Percentiles rank a stretch among this genome's conserved stretches.
These are phyloP conservation scores for Plantago elongata DNA, from an alignment of 257 asterid genomes.

Conservation along the genomic window DNA sequence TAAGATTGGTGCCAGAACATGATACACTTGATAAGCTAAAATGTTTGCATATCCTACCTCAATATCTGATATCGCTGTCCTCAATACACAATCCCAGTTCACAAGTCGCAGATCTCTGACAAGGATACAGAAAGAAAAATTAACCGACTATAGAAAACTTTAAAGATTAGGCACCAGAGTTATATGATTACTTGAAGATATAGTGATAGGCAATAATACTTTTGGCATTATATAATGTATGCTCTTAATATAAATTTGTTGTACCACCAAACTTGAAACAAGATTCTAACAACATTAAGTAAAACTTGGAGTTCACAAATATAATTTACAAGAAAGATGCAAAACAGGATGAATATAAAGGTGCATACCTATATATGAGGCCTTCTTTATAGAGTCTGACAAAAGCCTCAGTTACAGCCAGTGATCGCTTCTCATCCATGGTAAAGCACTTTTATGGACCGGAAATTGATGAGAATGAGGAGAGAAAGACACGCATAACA, in stretches of 20 bases:
- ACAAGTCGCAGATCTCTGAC: conserved; percentile 82
- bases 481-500: conserved; percentile 4
- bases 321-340: not conserved
- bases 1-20: conserved; percentile 6
- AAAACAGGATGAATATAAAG: not conserved
- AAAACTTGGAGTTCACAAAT: not conserved
- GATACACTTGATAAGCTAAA: conserved; percentile 10
- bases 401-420: conserved; percentile 94
- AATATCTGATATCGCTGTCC: conserved; percentile 94
- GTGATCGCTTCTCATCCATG: conserved; percentile 86
- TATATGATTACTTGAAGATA: not conserved
- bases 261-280: conserved; percentile 7
- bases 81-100: conserved; percentile 90
- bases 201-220: too few species aligned
- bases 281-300: conserved; percentile 4
- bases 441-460: conserved; percentile 60
- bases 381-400: conserved; percentile 78
- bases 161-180: too few species aligned
- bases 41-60: conserved; percentile 47
- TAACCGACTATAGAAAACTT: not conserved
- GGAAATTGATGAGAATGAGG: not conserved
- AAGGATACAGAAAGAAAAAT: conserved; percentile 18
- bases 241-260: too few species aligned
- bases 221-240: too few species aligned
- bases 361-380: conserved; percentile 72